These are phyloP conservation scores for Globisporangium megalacanthum DNA, from an alignment of 352 stramenopile genomes.

Conservation along the genomic window DNA sequence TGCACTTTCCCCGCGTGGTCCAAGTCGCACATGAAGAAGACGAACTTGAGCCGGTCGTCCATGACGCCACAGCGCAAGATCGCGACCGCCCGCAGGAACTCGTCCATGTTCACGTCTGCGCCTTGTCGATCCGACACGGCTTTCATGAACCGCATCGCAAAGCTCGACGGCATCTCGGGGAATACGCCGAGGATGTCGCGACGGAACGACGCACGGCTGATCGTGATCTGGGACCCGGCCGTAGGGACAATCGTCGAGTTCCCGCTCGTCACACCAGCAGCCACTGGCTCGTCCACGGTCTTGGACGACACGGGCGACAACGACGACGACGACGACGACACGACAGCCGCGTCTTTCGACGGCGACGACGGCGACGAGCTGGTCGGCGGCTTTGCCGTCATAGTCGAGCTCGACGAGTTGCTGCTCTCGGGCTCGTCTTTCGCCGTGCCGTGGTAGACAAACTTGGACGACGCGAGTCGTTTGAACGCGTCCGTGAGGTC, in stretches of 20 bases:
- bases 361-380: conserved; percentile 17
- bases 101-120: conserved; percentile 86
- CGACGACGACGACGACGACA: conserved; percentile 42
- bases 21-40: conserved; percentile 87
- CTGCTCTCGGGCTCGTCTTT: conserved; percentile 24
- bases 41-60: conserved; percentile 73
- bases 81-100: conserved; percentile 76
- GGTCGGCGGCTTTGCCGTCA: conserved; percentile 15
- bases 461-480: conserved; percentile 78
- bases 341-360: conserved; percentile 9
- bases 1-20: conserved; percentile 84
- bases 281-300: conserved; percentile 23
- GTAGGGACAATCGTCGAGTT: conserved; percentile 60
- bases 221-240: conserved; percentile 70
- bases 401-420: conserved; percentile 10
- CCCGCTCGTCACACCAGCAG: conserved; percentile 16
- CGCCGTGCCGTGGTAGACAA: conserved; percentile 63
- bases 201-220: conserved; percentile 79
- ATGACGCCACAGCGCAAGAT: conserved; percentile 69
- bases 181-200: conserved; percentile 86
- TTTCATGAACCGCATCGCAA: conserved; percentile 88
- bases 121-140: conserved; percentile 77
- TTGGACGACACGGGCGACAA: conserved; percentile 23
- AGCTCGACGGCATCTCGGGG: conserved; percentile 84
- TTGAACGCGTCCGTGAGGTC: conserved; percentile 78